Base-by-base conservation (phyloP, 1,284 basidiomycete genomes). In the Polyporus tsugae region DNA sequence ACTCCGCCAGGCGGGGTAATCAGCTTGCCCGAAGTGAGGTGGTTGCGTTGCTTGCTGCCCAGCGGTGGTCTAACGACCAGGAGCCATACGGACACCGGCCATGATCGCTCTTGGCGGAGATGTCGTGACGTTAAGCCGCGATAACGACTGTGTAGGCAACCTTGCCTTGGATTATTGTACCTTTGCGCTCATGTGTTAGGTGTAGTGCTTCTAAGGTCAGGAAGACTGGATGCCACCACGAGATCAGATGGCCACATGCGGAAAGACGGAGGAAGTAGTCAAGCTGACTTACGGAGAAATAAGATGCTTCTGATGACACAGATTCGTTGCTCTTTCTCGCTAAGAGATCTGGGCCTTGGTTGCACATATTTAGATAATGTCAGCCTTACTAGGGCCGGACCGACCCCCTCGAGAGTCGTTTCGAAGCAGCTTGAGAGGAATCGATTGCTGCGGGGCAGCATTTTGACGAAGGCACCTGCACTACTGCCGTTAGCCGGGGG, bases 231-330 rank as follows among this genome's bases (percentile, higher is more conserved):
- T 44, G 25, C 55, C 29, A 36, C 33, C 2, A 38, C 38, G 22
- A 57, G 44, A 17, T 22, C 25, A 44, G 61, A 42, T 62, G 53
- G 63, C 60, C 60, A 62, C 63, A 60, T 55, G 25, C 41, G 49
- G 62, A 33, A 41, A 6, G 44, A 38, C 42, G 44, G 17, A 39
- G 33, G 44, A 38, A 60, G 41, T 11, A 41, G 46, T 49, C 39
- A 64, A 22, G 46, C 22, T 49, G 46, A 19, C 46, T 67, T 62
- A 67, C 57, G 46, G 35, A 49, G 42, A 49, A 53, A 41, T 25
- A 11, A 25, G 22, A 13, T 33, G 67, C 62, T 66, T 62, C 62
- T 63, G 68, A 66, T 69, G 57, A 62, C 33, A 29, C 1, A 35
- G 53, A 38, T 13, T 60, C 33, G 42, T 44, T 64, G 17, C 46